phyloP scores from a whole-genome alignment of 1,284 basidiomycete species.

The Cerrena zonata region DNA sequence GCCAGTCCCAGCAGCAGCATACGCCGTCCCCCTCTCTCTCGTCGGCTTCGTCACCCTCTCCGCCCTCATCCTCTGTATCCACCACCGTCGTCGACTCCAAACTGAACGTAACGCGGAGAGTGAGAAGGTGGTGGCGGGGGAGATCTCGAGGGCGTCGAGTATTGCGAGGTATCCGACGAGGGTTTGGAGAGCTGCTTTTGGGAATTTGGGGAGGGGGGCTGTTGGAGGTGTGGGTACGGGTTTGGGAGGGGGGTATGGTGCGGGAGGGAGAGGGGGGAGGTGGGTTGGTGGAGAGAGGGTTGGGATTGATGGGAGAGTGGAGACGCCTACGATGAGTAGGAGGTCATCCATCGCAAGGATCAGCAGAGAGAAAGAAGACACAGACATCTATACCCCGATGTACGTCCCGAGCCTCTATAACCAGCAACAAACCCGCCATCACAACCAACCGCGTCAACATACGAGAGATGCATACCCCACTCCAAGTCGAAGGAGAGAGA shows the following conservation, averaged over 20 bases:
- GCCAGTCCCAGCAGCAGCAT: slow-evolving; percentile 1
- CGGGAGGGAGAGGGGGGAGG: not conserved
- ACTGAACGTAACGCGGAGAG: not conserved
- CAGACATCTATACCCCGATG: slow-evolving; percentile 1
- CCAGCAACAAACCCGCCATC: not conserved
- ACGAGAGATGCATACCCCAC: not conserved
- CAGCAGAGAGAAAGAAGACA: not conserved
- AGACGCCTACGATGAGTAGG: not conserved
- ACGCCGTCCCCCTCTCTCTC: slow-evolving; percentile 4
- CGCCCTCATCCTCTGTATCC: not conserved
- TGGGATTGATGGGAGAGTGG: not conserved
- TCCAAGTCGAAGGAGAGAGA: no score
- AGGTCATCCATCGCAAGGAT: not conserved
- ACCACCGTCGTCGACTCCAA: not conserved
- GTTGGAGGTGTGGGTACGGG: no score
- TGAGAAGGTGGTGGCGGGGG: not conserved
- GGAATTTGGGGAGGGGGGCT: no score
- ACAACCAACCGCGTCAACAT: not conserved
- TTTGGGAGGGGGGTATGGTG: no score
- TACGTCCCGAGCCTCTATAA: not conserved
- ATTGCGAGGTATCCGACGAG: not conserved
- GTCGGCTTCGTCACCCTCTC: not conserved
- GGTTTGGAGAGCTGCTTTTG: not conserved
- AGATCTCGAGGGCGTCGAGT: not conserved
- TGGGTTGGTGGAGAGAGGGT: not conserved